Evolutionary conservation across 2,329 filamentous ascomycete genomes (phyloP).

Genomic region (Trichoderma sp.): DNA sequence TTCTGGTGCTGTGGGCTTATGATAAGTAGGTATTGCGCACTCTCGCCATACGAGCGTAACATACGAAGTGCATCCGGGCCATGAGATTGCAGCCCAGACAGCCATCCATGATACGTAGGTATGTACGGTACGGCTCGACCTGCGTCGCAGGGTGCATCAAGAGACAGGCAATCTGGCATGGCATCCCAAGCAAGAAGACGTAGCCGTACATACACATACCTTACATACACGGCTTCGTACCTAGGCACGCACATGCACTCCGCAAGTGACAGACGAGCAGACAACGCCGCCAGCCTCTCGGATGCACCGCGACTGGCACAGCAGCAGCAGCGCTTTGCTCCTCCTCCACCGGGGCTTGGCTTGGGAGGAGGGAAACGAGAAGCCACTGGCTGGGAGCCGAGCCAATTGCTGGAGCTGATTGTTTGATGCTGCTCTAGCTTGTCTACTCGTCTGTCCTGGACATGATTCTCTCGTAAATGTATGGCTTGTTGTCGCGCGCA

Average conservation of each 20-base stretch:
- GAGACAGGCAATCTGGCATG: neutral
- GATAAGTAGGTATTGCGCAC: neutral
- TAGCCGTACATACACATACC: too few relatives aligned
- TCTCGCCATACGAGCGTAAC: constrained; percentile 23
- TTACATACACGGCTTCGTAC: too few relatives aligned
- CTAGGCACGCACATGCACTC: too few relatives aligned
- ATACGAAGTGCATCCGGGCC: constrained; percentile 20
- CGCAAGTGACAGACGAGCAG: too few relatives aligned
- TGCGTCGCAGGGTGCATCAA: neutral
- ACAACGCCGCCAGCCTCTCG: constrained; percentile 30
- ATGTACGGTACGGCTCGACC: too few relatives aligned
- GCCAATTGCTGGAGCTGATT: constrained; percentile 8
- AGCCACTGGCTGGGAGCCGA: constrained; percentile 12
- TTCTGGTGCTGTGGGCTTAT: constrained; percentile 38
- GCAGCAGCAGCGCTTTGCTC: neutral
- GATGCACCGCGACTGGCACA: constrained; percentile 35
- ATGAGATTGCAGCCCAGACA: neutral
- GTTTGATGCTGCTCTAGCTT: neutral
- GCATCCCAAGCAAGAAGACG: too few relatives aligned
- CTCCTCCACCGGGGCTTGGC: constrained; percentile 8
- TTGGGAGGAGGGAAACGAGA: neutral
- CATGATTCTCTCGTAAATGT: too few relatives aligned
- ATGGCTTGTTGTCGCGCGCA: constrained; percentile 15
- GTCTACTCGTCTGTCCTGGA: neutral
- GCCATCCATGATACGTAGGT: neutral